Evolutionary conservation across 2,329 filamentous ascomycete genomes (phyloP).

Genomic region (Bipolaris oryzae): DNA sequence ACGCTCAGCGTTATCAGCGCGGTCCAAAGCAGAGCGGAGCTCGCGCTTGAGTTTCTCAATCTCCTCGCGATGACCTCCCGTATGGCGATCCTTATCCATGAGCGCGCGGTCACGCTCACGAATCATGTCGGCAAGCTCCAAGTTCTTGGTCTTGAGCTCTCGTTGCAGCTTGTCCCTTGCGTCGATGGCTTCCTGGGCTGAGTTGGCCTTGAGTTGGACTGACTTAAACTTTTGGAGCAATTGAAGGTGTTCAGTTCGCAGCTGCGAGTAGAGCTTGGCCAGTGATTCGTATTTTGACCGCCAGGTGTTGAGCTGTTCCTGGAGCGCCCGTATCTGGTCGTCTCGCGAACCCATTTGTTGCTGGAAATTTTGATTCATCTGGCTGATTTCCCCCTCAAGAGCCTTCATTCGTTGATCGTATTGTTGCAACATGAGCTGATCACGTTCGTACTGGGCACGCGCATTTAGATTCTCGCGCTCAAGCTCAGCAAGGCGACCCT

Average conservation of each 20-base stretch:
- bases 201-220: slow-evolving; percentile 94
- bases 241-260: slow-evolving; percentile 93
- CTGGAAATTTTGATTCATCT: slow-evolving; percentile 80
- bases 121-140: slow-evolving; percentile 99
- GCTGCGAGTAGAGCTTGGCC: slow-evolving; percentile 94
- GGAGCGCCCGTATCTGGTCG: slow-evolving; percentile 88
- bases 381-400: slow-evolving; percentile 82
- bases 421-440: slow-evolving; percentile 95
- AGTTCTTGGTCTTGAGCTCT: slow-evolving; percentile 98
- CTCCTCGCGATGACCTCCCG: slow-evolving; percentile 88
- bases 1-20: slow-evolving; percentile 88
- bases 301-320: slow-evolving; percentile 98
- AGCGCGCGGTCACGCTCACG: slow-evolving; percentile 91
- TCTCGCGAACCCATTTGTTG: slow-evolving; percentile 90
- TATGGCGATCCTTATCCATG: slow-evolving; percentile 88
- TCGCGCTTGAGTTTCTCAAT: slow-evolving; percentile 93
- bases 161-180: slow-evolving; percentile 92
- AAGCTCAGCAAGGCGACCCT: slow-evolving; percentile 92
- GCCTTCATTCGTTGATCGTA: slow-evolving; percentile 94
- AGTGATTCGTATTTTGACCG: slow-evolving; percentile 94
- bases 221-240: slow-evolving; percentile 95
- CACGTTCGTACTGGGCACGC: slow-evolving; percentile 92
- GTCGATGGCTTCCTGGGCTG: slow-evolving; percentile 95
- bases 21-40: slow-evolving; percentile 87
- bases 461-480: slow-evolving; percentile 95